Base-by-base conservation (phyloP, 1,284 basidiomycete species). In the Irpex rosettiformis region DNA sequence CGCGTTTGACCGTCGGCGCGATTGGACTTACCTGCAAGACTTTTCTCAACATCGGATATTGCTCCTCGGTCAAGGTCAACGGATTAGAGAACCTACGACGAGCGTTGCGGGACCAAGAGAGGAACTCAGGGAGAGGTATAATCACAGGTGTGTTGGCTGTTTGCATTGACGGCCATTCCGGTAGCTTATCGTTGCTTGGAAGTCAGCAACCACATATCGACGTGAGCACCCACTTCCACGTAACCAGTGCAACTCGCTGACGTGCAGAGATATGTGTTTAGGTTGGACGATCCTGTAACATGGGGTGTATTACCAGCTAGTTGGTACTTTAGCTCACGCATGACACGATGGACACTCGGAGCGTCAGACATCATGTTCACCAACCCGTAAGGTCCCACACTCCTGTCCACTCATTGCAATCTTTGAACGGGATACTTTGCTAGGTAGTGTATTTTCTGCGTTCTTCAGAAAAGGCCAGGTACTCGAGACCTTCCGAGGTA, bases 321-420 rank as follows among this genome's bases (percentile, higher is more conserved):
- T 27, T 85, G 79, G 60, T 91, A 85, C 69, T 74, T 88, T 25
- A 77, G 77, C 57, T 74, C 86, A 6, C 75, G 77, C 25, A 87
- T 81, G 29, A 90, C 82, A 27, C 80, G 94, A 56, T 96, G 94
- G 93, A 87, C 91, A 2, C 79, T 94, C 13, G 93, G 92, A 57
- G 96, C 96, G 1, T 89, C 91, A 18, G 96, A 99, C 64, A 89
- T 99, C 69, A 90, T 98, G 81, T 99, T 98, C 75, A 98, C 92
- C 5, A 97, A 95, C 73, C 85, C 91, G 84, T 91, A 72, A 73
- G 87, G 71, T 18, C n/a, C 22, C 62, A 27, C 56, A 52, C 61
- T 57, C 48, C 52, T 57, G 54, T 40, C 22, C 33, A 86, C 30
- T 13, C 30, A 6, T 13, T 33, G 6, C 30, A 53, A 45, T 61